Percentiles rank a stretch among this genome's conserved stretches.
phyloP scores from a whole-genome alignment of 1,284 basidiomycete species.

The Takashimella tepidaria region DNA sequence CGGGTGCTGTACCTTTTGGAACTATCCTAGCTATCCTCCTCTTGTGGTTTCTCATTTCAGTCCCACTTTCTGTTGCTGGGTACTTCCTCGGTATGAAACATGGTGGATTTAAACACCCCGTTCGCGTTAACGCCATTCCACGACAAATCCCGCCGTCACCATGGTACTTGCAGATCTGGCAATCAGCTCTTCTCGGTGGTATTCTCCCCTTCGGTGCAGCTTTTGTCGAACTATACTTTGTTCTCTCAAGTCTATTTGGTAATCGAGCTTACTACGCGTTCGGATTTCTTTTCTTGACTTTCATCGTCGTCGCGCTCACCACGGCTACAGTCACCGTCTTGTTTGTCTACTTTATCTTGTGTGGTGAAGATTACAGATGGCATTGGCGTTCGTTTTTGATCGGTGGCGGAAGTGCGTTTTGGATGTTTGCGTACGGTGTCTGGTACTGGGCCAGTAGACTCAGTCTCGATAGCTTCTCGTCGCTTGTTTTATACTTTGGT shows the following conservation, averaged over 20 bases:
- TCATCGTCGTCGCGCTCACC: conserved; percentile 74
- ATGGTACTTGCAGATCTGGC: conserved; percentile 73
- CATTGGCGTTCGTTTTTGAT: conserved; percentile 93
- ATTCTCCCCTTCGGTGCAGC: conserved; percentile 92
- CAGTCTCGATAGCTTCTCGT: conserved; percentile 75
- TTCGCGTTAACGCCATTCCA: conserved; percentile 87
- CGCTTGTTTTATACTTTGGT: conserved; percentile 81
- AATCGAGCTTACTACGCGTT: conserved; percentile 92
- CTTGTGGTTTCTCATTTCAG: conserved; percentile 94
- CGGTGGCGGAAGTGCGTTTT: conserved; percentile 91
- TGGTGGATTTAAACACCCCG: conserved; percentile 70
- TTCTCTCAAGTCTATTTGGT: conserved; percentile 88
- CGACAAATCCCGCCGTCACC: conserved; percentile 80
- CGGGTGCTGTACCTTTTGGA: conserved; percentile 93
- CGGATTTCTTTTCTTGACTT: conserved; percentile 88
- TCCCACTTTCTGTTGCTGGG: conserved; percentile 60
- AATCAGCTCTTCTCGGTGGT: conserved; percentile 77
- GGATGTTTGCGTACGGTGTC: conserved; percentile 71
- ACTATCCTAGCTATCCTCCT: conserved; percentile 84
- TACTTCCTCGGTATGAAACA: conserved; percentile 73
- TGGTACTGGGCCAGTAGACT: conserved; percentile 81
- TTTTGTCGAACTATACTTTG: conserved; percentile 92
- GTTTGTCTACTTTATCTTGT: conserved; percentile 87
- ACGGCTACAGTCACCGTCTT: conserved; percentile 86
- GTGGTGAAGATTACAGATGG: conserved; percentile 96